Evolutionary conservation across 345 rosid genomes (phyloP).

Genomic region (Hibiscus trionum): DNA sequence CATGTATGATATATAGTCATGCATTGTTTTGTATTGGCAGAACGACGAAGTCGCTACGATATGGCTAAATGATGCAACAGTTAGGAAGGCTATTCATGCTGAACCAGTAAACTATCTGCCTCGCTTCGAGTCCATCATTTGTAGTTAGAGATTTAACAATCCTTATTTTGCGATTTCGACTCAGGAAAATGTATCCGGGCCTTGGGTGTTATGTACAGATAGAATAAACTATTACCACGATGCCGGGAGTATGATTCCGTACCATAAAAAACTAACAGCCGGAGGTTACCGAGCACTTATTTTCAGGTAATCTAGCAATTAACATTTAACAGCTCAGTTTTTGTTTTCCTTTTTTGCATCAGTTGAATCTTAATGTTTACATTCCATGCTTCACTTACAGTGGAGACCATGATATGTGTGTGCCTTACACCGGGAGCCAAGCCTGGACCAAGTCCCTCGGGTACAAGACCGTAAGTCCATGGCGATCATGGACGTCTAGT

Average conservation of each 20-base stretch:
- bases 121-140: neutral
- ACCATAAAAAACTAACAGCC: conserved; percentile 35
- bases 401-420: conserved; percentile 53
- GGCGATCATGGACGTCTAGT: conserved; percentile 39
- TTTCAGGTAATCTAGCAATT: conserved; percentile 30
- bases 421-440: conserved; percentile 47
- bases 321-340: neutral
- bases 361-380: neutral
- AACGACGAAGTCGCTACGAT: conserved; percentile 33
- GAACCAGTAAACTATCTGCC: conserved; percentile 19
- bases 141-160: neutral
- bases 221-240: conserved; percentile 16
- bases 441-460: conserved; percentile 55
- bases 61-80: conserved; percentile 42
- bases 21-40: conserved; percentile 2
- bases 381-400: conserved; percentile 11
- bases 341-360: neutral
- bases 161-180: neutral
- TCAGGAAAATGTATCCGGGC: conserved; percentile 23
- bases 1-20: neutral
- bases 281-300: conserved; percentile 47
- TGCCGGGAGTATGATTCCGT: conserved; percentile 42
- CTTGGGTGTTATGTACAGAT: conserved; percentile 41
- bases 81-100: conserved; percentile 48
- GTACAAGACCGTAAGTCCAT: conserved; percentile 26